Evolutionary conservation across 805 yeast genomes (phyloP), one percentile per base, ranked within the genome.

Genomic region (Metschnikowia aberdeeniae): DNA sequence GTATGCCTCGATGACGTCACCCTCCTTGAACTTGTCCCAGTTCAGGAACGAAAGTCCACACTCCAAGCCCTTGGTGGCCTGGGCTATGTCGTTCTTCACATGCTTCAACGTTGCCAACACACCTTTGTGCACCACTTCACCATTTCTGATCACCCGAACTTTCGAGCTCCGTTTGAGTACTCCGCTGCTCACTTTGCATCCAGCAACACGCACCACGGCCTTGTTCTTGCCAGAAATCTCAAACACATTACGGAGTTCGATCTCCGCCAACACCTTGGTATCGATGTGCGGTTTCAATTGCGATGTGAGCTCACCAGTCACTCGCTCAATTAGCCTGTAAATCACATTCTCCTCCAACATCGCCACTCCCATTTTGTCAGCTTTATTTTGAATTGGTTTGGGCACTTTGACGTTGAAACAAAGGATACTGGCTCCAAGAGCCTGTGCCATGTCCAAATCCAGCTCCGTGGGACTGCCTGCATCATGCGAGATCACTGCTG

Each of bases 311-410:
- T 73, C 78, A 4, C 74, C 76, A 1, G 89, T 79, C 4, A 93
- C 95, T 36, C 84, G 86, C 55, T 92, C 97, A 42, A 93, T 81
- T 49, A 93, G 73, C 55, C 89, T 84, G 63, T 93, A 93, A 49
- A 93, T 93, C 40, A 93, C 86, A 47, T 83, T 86, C 60, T 81
- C 86, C 41, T 79, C 80, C 43, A 70, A 74, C 20, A 93, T 68
- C 9, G 66, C 67, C 11, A 93, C 83, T 1, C 77, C 77, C 14
- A 67, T 67, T 37, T 68, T 70, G 29, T 75, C 76, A 0, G 95
- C 95, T 38, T 78, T 71, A 36, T 74, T 66, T 42, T 66, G 70
- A 6, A 84, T 76, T 20, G 82, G 84, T 54, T 81, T 82, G 2
- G 92, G 84, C 4, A 82, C 69, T 47, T 75, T 78, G 19, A 86